Percentiles rank a stretch among this genome's conserved stretches.
Evolutionary conservation across 306 rosid species (phyloP).

Genomic region (Erythrophleum fordii): DNA sequence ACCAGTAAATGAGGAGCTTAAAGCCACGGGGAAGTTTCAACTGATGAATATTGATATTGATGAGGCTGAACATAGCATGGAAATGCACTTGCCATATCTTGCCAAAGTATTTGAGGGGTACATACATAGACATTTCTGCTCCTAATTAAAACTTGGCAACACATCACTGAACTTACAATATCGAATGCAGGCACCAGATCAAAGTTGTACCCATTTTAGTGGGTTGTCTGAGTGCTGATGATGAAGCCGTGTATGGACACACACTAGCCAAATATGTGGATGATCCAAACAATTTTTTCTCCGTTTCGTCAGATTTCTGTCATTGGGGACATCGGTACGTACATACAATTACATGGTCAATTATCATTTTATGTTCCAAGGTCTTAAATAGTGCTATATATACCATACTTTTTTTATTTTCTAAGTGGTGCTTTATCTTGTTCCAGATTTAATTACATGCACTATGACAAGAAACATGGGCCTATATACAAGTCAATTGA

Average conservation of each 20-base stretch:
- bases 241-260: too few species aligned
- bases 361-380: too few species aligned
- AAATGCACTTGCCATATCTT: conserved; percentile 98
- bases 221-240: too few species aligned
- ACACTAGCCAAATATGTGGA: too few species aligned
- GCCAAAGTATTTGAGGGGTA: conserved; percentile 96
- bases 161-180: not conserved
- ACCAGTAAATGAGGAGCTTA: conserved; percentile 53
- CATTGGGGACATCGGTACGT: conserved; percentile 67
- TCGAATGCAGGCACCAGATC: conserved; percentile 36
- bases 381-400: too few species aligned
- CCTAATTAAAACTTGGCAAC: not conserved
- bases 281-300: conserved; percentile 76
- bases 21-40: conserved; percentile 63
- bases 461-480: conserved; percentile 86
- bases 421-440: not conserved
- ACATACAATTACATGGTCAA: not conserved
- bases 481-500: conserved; percentile 88
- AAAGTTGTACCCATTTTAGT: too few species aligned
- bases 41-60: conserved; percentile 74
- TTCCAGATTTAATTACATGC: conserved; percentile 59
- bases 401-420: not conserved
- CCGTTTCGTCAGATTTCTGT: conserved; percentile 46
- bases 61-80: conserved; percentile 99
- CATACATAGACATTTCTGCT: not conserved